A percentile compares a stretch with the other conserved stretches of the same genome.
Conservation (phyloP, 2,329 filamentous ascomycete genomes). For the Monosporascus ibericus region DNA sequence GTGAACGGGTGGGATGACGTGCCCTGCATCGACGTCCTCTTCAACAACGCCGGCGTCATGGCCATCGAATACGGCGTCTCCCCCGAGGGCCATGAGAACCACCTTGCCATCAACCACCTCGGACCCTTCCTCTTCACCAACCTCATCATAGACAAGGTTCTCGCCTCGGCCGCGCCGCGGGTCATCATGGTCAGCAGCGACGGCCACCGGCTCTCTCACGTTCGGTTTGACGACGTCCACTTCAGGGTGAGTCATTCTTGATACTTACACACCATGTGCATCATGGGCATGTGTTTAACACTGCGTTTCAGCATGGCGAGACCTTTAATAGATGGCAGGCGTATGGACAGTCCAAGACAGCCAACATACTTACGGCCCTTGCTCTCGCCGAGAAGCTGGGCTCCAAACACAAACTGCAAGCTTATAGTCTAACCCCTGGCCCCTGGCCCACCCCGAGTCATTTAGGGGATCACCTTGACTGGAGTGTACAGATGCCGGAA, state of each 20-base stretch:
- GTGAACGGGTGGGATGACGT: constrained; percentile 26
- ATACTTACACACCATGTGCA: neutral
- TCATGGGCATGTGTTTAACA: neutral
- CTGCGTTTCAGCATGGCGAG: constrained; percentile 8
- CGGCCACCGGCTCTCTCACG: constrained; percentile 33
- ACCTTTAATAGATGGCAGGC: constrained; percentile 23
- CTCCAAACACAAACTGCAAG: constrained; percentile 5
- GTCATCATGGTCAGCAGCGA: constrained; percentile 37
- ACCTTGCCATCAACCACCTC: constrained; percentile 31
- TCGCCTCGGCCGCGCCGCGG: constrained; percentile 19
- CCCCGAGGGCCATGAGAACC: constrained; percentile 31
- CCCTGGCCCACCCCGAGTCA: constrained; percentile 4
- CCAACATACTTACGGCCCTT: constrained; percentile 23
- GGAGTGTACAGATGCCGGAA: neutral
- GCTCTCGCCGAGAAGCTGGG: constrained; percentile 14
- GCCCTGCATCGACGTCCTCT: constrained; percentile 19
- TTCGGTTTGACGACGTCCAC: constrained; percentile 36
- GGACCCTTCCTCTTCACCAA: constrained; percentile 34
- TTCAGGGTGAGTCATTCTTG: constrained; percentile 27
- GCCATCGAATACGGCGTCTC: constrained; percentile 18
- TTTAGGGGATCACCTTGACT: constrained; percentile 3
- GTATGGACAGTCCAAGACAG: constrained; percentile 34
- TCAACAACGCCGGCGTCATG: constrained; percentile 38
- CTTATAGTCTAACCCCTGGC: constrained; percentile 31
- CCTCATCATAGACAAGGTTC: constrained; percentile 24